Base-by-base conservation (phyloP, 139 green algal species). In the Microglena sp. region DNA sequence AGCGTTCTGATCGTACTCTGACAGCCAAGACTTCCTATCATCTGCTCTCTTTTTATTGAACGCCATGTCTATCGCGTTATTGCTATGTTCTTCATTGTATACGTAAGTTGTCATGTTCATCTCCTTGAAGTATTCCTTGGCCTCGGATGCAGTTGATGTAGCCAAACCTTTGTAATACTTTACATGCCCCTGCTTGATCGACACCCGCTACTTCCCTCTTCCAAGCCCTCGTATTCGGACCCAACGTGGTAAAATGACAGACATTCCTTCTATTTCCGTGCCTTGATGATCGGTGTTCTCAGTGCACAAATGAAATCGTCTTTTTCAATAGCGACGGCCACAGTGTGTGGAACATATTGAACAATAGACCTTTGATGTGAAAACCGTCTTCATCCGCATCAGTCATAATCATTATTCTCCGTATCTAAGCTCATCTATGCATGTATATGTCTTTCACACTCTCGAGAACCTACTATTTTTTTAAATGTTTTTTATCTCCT, bases 401-500 rank as follows among this genome's bases (percentile, higher is more conserved):
- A 2, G 60, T 66, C 33, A 69, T 54, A 36, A 67, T 61, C 61
- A 66, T 66, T 27, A 75, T n/a, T 4, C 26, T 2, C 68, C 68
- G 36, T 75, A 75, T 31, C 68, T 45, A 35, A 75, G 68, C 59
- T 64, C 54, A 7, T 2, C 2, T 2, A 11, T 15, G 18, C 0
- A 28, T 1, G 2, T 1, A 40, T 70, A 70, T 2, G 18, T n/a
- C 26, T 81, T 81, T 35, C 74, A n/a, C n/a, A n/a, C 80, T 5
- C 79, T 68, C 71, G 85, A 55, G 34, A 88, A 64, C 4, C 82
- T 80, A 35, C 87, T 34, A 64, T 87, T 87, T 56, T 83, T 69
- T 45, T 88, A 87, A 59, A 88, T 80, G 66, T 77, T 43, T 40
- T 5, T 69, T 55, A 88, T 87, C 69, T 88, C 82, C 4, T 55